These are phyloP conservation scores for Phytophthora cryptogea DNA, from an alignment of 352 stramenopile species.

Conservation along the genomic window DNA sequence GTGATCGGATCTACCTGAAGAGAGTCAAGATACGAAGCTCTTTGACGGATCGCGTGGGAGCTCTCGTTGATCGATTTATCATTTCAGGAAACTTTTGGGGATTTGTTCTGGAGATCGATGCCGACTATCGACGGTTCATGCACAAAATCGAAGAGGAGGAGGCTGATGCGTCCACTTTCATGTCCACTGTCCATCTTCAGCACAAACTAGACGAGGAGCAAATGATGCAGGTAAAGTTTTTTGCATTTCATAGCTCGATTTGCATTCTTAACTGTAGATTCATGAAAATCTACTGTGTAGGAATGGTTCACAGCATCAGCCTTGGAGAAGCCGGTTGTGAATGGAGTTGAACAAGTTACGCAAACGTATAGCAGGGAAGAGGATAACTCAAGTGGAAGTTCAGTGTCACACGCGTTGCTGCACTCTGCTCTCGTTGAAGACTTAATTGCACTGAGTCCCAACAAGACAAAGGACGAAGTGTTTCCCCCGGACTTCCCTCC, in stretches of 20 bases:
- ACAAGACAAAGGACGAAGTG: conserved; percentile 47
- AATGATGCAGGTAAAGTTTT: conserved; percentile 54
- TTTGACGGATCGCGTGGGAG: conserved; percentile 46
- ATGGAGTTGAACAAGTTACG: conserved; percentile 30
- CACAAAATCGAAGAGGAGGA: conserved; percentile 50
- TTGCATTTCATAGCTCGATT: background rate
- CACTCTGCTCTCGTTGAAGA: conserved; percentile 50
- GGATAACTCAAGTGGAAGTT: conserved; percentile 18
- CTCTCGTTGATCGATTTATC: conserved; percentile 53
- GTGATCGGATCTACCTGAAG: conserved; percentile 48
- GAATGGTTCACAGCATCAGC: conserved; percentile 62
- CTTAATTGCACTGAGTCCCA: conserved; percentile 51
- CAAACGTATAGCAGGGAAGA: conserved; percentile 35
- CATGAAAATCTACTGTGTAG: conserved; percentile 10
- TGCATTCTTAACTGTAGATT: background rate
- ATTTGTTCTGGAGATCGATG: conserved; percentile 63
- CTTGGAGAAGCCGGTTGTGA: conserved; percentile 53
- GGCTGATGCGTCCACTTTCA: conserved; percentile 53
- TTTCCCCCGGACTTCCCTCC: conserved; percentile 59
- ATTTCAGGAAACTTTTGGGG: conserved; percentile 60
- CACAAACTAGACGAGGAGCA: conserved; percentile 54
- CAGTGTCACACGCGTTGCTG: conserved; percentile 37
- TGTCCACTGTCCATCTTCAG: conserved; percentile 48
- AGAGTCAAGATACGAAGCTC: conserved; percentile 41
- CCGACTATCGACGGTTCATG: conserved; percentile 57